Evolutionary conservation across 1,284 basidiomycete species (phyloP).

Genomic region (Cryptococcus sp.): DNA sequence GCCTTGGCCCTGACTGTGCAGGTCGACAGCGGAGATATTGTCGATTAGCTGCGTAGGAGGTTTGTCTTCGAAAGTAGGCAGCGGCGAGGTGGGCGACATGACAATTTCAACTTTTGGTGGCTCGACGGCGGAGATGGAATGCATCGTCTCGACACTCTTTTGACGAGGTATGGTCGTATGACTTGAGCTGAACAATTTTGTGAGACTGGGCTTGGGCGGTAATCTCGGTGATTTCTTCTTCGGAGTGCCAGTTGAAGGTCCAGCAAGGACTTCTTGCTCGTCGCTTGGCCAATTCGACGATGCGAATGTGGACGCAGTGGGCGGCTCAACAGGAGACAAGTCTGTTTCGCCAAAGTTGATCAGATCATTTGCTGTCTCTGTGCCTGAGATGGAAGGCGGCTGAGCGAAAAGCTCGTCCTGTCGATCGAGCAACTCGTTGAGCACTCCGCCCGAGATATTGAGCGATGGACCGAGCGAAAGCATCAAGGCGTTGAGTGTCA

Average conservation of each 20-base stretch:
- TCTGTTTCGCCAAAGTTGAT: conserved; percentile 45
- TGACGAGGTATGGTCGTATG: conserved; percentile 13
- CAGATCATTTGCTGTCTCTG: conserved; percentile 29
- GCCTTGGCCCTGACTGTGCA: too few species aligned
- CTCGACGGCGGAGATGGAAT: conserved; percentile 18
- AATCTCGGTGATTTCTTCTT: conserved; percentile 6
- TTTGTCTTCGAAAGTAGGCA: conserved; percentile 19
- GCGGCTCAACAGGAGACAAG: conserved; percentile 16
- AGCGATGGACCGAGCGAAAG: conserved; percentile 49
- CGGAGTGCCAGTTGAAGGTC: background rate
- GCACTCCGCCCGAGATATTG: conserved; percentile 39
- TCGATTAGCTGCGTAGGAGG: background rate
- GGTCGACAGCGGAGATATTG: too few species aligned
- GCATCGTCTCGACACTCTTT: conserved; percentile 27
- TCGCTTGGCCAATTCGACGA: background rate
- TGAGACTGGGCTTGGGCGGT: conserved; percentile 20
- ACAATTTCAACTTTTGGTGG: conserved; percentile 38
- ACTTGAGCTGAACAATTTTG: conserved; percentile 16
- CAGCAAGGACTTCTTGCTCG: conserved; percentile 5
- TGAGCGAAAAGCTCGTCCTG: conserved; percentile 35
- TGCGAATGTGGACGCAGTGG: conserved; percentile 6
- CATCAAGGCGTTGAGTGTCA: conserved; percentile 50
- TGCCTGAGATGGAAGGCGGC: conserved; percentile 26
- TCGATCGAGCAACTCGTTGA: conserved; percentile 38
- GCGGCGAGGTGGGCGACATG: conserved; percentile 24